phyloP scores from a whole-genome alignment of 176 grass and related monocot genomes.

The Phoenix roebelenii region DNA sequence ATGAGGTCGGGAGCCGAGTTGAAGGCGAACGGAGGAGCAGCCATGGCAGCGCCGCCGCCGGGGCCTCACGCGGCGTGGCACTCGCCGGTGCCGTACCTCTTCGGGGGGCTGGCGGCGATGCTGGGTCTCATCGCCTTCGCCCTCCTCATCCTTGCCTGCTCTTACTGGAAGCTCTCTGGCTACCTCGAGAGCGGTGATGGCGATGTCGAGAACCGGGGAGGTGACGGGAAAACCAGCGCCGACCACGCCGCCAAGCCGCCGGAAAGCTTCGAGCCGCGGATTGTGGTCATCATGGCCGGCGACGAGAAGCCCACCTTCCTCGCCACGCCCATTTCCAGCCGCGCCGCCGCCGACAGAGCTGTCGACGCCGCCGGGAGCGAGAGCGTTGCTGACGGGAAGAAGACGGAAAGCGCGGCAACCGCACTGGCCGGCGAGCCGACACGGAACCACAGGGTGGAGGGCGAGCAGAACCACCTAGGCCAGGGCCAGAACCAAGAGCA shows the following conservation, averaged over 20 bases:
- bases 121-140: constrained; percentile 77
- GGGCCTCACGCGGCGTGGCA: constrained; percentile 56
- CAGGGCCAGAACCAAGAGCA: no score
- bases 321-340: neutral
- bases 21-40: constrained; percentile 20
- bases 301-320: constrained; percentile 9
- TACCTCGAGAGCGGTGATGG: constrained; percentile 33
- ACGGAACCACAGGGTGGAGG: no score
- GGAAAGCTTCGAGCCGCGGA: neutral
- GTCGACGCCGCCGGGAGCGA: no score
- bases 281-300: constrained; percentile 26
- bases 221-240: neutral
- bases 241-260: neutral
- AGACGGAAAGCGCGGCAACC: no score
- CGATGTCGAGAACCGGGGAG: no score
- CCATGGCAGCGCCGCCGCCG: constrained; percentile 17
- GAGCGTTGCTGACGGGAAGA: no score
- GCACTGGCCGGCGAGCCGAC: no score
- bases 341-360: no score
- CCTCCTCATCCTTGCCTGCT: constrained; percentile 83
- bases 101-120: constrained; percentile 76
- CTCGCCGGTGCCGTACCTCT: constrained; percentile 81
- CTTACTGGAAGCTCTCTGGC: constrained; percentile 83
- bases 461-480: no score
- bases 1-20: constrained; percentile 53